phyloP scores from a whole-genome alignment of 495 filamentous ascomycete genomes.

The Hypoxylon cercidicola region DNA sequence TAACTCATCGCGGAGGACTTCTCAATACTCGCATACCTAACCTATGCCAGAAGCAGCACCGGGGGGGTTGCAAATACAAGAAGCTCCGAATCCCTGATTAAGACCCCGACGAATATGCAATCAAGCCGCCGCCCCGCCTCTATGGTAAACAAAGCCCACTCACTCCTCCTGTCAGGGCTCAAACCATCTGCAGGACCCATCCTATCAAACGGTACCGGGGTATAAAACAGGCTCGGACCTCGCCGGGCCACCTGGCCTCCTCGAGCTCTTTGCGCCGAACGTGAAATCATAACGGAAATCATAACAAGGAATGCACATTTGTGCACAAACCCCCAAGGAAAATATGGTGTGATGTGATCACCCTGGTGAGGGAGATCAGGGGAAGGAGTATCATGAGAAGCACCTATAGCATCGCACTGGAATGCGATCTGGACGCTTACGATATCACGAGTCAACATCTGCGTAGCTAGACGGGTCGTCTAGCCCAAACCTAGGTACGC shows the following conservation, averaged over 20 bases:
- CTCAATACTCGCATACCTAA: too few species aligned
- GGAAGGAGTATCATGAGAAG: background rate
- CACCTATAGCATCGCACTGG: background rate
- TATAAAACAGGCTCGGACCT: constrained; percentile 32
- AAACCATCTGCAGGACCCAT: background rate
- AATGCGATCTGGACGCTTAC: background rate
- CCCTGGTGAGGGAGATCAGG: background rate
- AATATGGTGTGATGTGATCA: background rate
- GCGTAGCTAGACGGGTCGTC: constrained; percentile 29
- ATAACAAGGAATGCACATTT: constrained; percentile 24
- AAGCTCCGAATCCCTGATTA: background rate
- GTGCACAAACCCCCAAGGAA: constrained; percentile 2
- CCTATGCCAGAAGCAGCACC: background rate
- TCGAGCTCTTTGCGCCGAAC: constrained; percentile 22
- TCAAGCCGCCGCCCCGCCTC: background rate
- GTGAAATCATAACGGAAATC: constrained; percentile 28
- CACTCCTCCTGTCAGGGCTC: constrained; percentile 1
- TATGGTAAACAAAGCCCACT: background rate
- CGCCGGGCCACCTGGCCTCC: constrained; percentile 21
- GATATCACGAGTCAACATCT: constrained; percentile 22
- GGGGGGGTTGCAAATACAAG: background rate
- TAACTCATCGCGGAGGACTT: too few species aligned
- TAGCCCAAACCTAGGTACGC: constrained; percentile 12
- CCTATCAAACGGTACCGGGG: constrained; percentile 7
- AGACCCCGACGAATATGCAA: background rate